phyloP scores from a whole-genome alignment of 805 yeast genomes.

The Ogataea allantospora region DNA sequence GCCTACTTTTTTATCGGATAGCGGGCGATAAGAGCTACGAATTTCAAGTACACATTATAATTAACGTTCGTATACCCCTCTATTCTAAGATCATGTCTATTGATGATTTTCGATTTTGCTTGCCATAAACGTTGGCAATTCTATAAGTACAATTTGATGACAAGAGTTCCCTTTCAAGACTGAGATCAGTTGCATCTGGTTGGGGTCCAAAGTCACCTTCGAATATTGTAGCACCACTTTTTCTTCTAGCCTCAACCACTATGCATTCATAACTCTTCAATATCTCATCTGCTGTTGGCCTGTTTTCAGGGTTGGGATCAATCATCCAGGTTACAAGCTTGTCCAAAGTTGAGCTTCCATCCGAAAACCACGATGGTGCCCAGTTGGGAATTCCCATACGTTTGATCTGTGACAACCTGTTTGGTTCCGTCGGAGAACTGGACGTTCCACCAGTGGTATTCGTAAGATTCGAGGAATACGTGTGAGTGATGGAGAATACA shows the following conservation, averaged over 20 bases:
- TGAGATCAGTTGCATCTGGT: constrained; percentile 39
- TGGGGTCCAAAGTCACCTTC: constrained; percentile 95
- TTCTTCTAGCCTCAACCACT: constrained; percentile 74
- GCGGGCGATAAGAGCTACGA: background rate
- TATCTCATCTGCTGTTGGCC: constrained; percentile 81
- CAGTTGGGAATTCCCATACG: constrained; percentile 56
- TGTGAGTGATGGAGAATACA: constrained; percentile 20
- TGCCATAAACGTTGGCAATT: constrained; percentile 15
- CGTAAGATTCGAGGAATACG: constrained; percentile 22
- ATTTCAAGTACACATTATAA: constrained; percentile 2
- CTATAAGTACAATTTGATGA: constrained; percentile 10
- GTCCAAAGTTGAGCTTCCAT: constrained; percentile 72
- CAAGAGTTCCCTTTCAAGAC: constrained; percentile 16
- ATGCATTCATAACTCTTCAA: constrained; percentile 69
- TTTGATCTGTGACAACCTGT: constrained; percentile 12
- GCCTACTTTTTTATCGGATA: background rate
- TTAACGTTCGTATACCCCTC: background rate
- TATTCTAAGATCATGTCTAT: constrained; percentile 26
- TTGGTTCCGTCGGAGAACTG: constrained; percentile 11
- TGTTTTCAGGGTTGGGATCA: constrained; percentile 70
- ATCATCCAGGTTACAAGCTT: constrained; percentile 84
- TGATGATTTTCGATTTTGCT: constrained; percentile 13
- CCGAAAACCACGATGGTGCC: constrained; percentile 84
- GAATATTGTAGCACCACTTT: constrained; percentile 90
- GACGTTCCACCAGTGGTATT: constrained; percentile 16